These are phyloP conservation scores for Penicillium arizonense DNA, from an alignment of 495 filamentous ascomycete species.

Conservation along the genomic window DNA sequence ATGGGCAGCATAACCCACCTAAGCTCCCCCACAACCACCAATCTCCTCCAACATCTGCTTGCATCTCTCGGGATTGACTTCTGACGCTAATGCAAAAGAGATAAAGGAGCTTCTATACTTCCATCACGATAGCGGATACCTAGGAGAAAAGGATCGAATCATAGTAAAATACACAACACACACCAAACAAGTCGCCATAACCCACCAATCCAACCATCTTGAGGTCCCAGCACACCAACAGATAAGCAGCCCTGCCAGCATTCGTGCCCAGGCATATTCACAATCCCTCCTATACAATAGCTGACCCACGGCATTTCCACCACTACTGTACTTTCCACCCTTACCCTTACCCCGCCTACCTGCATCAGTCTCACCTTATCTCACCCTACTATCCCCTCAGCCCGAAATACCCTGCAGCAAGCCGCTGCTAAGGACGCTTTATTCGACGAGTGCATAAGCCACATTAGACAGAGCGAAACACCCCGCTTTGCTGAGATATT, in stretches of 20 bases:
- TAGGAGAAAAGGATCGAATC: no score
- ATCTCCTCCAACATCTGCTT: neutral
- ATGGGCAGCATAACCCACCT: neutral
- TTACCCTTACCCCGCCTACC: neutral
- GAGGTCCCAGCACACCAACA: no score
- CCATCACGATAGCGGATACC: no score
- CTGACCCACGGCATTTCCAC: neutral
- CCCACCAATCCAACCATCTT: no score
- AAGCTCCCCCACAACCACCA: neutral
- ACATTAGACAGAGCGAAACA: neutral
- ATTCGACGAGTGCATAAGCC: constrained; percentile 8
- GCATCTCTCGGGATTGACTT: no score
- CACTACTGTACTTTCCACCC: neutral
- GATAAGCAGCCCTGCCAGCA: no score
- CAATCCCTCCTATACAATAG: neutral
- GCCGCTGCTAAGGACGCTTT: constrained; percentile 10
- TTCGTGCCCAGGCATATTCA: no score
- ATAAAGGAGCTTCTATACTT: no score
- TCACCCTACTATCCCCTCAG: constrained; percentile 4
- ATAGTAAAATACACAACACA: no score
- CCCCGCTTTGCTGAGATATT: neutral
- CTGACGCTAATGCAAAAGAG: no score
- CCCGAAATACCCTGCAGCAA: constrained; percentile 10
- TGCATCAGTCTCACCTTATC: neutral
- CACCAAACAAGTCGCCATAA: no score